Conservation (phyloP, 306 rosid genomes). For the Prunus padus region DNA sequence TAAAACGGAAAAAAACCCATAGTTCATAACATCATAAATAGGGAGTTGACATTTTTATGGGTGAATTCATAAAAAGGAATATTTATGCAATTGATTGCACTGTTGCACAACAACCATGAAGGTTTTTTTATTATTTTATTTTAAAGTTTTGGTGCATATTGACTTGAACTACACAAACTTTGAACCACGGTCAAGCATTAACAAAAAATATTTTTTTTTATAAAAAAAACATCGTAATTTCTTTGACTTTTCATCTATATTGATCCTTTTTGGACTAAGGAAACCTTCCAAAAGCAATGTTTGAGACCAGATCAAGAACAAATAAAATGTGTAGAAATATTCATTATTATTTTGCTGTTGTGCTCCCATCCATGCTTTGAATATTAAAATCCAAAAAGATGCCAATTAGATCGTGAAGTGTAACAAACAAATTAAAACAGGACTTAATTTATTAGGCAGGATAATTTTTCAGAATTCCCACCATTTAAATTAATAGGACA, state of each 20-base stretch:
- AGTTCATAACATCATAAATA: no score
- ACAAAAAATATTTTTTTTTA: no score
- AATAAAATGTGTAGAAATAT: background rate
- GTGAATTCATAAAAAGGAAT: background rate
- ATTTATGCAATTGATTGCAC: background rate
- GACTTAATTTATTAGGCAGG: background rate
- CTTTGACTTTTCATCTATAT: background rate
- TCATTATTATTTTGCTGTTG: background rate
- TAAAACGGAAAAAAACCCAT: no score
- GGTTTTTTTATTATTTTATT: background rate
- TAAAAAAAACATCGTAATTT: no score
- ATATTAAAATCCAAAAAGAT: background rate
- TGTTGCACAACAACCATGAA: background rate
- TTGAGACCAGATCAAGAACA: background rate
- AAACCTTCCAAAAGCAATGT: background rate
- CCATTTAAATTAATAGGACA: background rate
- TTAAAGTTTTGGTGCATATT: background rate
- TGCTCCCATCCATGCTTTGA: background rate
- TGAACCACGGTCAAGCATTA: background rate
- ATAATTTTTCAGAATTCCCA: background rate
- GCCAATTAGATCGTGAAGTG: background rate
- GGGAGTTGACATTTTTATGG: background rate
- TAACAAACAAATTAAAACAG: background rate
- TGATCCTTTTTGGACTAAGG: background rate
- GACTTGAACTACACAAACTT: background rate